A percentile compares a stretch with the other conserved stretches of the same genome.
phyloP scores from a whole-genome alignment of 1,139 yeast genomes.

The Zygotorulaspora mrakii region DNA sequence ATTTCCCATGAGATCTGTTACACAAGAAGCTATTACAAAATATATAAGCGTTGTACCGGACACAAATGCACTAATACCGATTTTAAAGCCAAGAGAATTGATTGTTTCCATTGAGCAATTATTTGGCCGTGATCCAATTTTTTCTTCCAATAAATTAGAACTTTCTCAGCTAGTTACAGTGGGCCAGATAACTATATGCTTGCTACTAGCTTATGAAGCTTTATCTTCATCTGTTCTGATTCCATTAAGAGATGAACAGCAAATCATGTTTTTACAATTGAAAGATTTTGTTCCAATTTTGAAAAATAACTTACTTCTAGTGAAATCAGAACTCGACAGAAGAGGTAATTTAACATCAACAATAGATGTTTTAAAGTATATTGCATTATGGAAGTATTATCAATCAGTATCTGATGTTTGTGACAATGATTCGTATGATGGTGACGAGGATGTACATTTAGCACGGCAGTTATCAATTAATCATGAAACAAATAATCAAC shows the following conservation, averaged over 20 bases:
- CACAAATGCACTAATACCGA: slow-evolving; percentile 22
- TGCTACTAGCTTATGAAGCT: slow-evolving; percentile 28
- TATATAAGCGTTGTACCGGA: slow-evolving; percentile 22
- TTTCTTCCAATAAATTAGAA: slow-evolving; percentile 17
- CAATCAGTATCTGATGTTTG: slow-evolving; percentile 20
- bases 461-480: slow-evolving; percentile 28
- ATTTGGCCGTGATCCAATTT: slow-evolving; percentile 24
- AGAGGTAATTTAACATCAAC: slow-evolving; percentile 18
- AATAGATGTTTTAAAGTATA: slow-evolving; percentile 22
- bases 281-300: slow-evolving; percentile 18
- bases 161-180: slow-evolving; percentile 22
- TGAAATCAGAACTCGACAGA: slow-evolving; percentile 23
- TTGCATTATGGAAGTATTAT: slow-evolving; percentile 27
- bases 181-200: slow-evolving; percentile 27
- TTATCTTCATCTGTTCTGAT: slow-evolving; percentile 27
- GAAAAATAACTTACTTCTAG: slow-evolving; percentile 18
- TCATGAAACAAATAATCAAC: slow-evolving; percentile 27
- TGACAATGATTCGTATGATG: slow-evolving; percentile 21
- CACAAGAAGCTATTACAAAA: slow-evolving; percentile 22
- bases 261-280: slow-evolving; percentile 19
- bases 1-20: slow-evolving; percentile 21
- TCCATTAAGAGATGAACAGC: slow-evolving; percentile 25
- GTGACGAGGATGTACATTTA: slow-evolving; percentile 31
- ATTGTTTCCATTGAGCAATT: slow-evolving; percentile 18
- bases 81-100: slow-evolving; percentile 23